phyloP scores from a whole-genome alignment of 1,284 basidiomycete genomes.

The Leucocoprinus gongylophorus region DNA sequence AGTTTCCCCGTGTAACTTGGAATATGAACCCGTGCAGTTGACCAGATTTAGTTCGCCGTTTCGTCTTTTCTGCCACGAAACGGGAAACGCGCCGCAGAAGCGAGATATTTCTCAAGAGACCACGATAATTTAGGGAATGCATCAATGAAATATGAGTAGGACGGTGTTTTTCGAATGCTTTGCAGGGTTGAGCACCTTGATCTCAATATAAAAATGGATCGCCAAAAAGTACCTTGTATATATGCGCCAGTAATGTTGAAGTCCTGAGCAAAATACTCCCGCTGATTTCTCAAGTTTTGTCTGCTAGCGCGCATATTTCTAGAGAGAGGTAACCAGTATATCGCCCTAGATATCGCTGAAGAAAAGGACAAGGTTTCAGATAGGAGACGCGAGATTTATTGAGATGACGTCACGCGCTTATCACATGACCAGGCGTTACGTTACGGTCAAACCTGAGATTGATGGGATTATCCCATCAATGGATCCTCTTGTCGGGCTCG shows the following conservation, averaged over 20 bases:
- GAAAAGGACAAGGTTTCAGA: background rate
- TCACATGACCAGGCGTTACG: conserved; percentile 3
- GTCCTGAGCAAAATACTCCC: background rate
- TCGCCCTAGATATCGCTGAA: conserved; percentile 1
- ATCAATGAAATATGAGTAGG: background rate
- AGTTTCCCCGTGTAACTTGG: background rate
- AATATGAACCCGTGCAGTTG: background rate
- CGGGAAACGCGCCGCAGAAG: background rate
- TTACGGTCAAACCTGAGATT: background rate
- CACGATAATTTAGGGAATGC: background rate
- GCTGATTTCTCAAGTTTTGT: background rate
- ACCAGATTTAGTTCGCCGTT: background rate
- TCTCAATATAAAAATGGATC: background rate
- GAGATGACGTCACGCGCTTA: background rate
- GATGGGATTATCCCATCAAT: background rate
- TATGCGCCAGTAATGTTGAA: background rate
- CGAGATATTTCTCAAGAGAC: background rate
- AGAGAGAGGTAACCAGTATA: background rate
- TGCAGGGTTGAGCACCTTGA: background rate
- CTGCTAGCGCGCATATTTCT: background rate
- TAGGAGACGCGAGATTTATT: background rate
- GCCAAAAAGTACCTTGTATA: conserved; percentile 1
- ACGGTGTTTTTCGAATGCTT: conserved; percentile 1
- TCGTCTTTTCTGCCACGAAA: background rate
- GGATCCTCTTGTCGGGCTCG: conserved; percentile 5